Evolutionary conservation across 768 basidiomycete genomes (phyloP), one percentile per base, ranked within the genome.

Genomic region (Hemileccinum rubropunctum): DNA sequence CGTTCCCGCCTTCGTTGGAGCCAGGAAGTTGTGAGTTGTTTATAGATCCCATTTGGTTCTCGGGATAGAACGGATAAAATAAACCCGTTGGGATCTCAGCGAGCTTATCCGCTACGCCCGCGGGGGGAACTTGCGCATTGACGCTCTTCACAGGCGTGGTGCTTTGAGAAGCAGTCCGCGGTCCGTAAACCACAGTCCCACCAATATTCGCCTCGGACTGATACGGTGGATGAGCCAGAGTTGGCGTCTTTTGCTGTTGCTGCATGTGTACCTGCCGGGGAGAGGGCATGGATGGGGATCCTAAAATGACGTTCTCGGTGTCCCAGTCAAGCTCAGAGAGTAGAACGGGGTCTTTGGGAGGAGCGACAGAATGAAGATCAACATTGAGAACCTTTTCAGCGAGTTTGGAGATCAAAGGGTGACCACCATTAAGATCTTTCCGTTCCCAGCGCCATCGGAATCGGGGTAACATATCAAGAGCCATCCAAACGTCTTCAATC

Each of bases 391-490:
- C 86, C 47, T 82, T 82, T 68, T 91, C 88, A 0, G 87, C 90
- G 42, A 93, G 80, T 58, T 82, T 85, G 13, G 87, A 81, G 51
- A 91, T 89, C 45, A 91, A 79, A n/a, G 91, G 90, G 59, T 91
- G 88, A 2, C 83, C 84, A 38, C 87, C 88, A 38, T 83, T 83
- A 47, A 81, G 68, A 61, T 92, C 90, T 64, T 86, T 90, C 45
- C 91, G 81, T 61, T 91, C 88, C 91, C 91, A 93, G 54, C 91
- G 83, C 91, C 91, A 93, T 44, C 91, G 83, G 79, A 92, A 88
- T 28, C 84, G 84, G 3, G 91, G 91, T 11, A 92, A 80, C 82
- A 91, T 88, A 65, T 91, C 86, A 18, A 93, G 81, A 26, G 91
- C 91, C 65, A 89, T 80, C 83, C 86, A 88, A 33, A 93, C 79